Conservation (phyloP, 208 protist species). For the Acanthamoeba royreba region DNA sequence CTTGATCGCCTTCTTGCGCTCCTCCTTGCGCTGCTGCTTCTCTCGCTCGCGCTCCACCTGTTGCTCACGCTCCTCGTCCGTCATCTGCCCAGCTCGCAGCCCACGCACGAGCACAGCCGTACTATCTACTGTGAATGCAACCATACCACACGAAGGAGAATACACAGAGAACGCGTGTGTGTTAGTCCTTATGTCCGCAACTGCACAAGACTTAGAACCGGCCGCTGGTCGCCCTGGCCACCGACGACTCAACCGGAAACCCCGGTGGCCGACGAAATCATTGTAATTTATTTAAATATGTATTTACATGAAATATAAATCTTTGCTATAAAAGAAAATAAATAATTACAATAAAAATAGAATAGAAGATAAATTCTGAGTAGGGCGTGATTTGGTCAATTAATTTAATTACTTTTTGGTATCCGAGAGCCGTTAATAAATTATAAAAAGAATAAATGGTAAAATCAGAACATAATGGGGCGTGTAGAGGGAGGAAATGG, state of each 20-base stretch:
- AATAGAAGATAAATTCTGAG: not conserved
- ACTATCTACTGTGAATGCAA: not conserved
- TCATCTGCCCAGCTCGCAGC: not conserved
- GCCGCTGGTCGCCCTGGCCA: no score
- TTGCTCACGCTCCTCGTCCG: not conserved
- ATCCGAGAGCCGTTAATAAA: no score
- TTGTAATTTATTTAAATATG: not conserved
- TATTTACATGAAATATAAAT: not conserved
- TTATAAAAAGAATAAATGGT: not conserved
- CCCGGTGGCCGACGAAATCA: no score
- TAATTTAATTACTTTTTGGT: no score
- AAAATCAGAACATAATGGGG: no score
- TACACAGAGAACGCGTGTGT: no score
- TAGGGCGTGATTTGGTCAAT: no score
- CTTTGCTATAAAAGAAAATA: not conserved
- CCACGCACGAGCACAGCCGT: not conserved
- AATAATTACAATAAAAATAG: not conserved
- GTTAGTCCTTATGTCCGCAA: not conserved
- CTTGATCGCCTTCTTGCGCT: conserved; percentile 31
- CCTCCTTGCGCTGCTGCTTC: not conserved
- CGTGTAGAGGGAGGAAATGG: no score
- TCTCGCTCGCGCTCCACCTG: not conserved
- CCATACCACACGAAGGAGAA: not conserved
- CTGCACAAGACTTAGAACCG: not conserved
- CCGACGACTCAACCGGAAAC: no score